Base-by-base conservation (phyloP, 208 protist genomes). In the Trypanosoma congolense region DNA sequence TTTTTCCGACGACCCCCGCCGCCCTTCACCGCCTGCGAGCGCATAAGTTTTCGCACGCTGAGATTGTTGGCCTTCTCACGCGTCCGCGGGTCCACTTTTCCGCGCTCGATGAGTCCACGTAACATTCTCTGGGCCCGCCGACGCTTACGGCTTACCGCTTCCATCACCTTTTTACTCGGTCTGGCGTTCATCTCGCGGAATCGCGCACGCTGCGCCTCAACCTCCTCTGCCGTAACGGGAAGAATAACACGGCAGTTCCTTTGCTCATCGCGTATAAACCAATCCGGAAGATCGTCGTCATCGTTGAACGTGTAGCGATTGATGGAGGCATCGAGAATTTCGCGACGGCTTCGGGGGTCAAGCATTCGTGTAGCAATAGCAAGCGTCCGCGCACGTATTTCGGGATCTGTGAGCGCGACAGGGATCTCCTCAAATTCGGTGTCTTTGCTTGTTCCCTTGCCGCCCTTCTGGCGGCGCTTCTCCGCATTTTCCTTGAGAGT, bases 81-180 rank as follows among this genome's bases (percentile, higher is more conserved):
- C 14, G 83, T 70, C 6, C 90, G 73, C 8, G 90, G 90, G 61
- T 96, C 87, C 4, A 79, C 53, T 70, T 96, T 96, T 42, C 83
- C 91, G 58, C 96, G 95, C 30, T 92, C 75, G 45, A 95, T 80
- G 36, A 94, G 62, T 38, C 80, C 70, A 10, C 81, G 78, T 28
- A 98, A 53, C 76, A 96, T 93, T 21, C 83, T 81, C 49, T 86
- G 56, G 0, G 78, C 65, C 45, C 85, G 75, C 26, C 78, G 61
- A 35, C 96, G 94, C 83, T 98, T 98, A 56, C 97, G 89, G 24
- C 90, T 89, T 68, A 97, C 91, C 22, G 97, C 97, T 78, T 99
- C 97, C 45, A 92, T 89, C 31, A 98, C 92, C 74, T 98, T 98
- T 65, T 98, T 97, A 59, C 97, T 93, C 12, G 97, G 97, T 16